These are phyloP conservation scores for Micractinium conductrix DNA, from an alignment of 139 green algal genomes.

Conservation along the genomic window DNA sequence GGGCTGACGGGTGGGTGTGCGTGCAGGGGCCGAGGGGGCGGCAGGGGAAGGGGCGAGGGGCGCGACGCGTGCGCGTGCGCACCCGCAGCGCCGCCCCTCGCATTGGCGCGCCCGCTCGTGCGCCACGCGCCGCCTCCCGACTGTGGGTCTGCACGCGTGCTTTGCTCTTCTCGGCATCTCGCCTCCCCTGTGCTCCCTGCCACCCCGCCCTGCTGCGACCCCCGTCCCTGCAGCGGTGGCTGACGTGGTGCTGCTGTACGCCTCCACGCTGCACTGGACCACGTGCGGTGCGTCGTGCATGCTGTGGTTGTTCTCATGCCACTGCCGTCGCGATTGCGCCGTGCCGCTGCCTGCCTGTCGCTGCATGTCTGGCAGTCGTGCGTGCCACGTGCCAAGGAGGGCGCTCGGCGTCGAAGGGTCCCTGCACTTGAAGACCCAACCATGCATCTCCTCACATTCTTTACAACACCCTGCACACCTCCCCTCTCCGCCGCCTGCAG, in stretches of 20 bases:
- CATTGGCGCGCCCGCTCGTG: not conserved
- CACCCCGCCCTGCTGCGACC: not conserved
- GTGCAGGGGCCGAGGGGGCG: conserved; percentile 47
- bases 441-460: too few relatives aligned
- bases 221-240: conserved; percentile 38
- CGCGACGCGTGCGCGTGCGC: not conserved
- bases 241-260: conserved; percentile 76
- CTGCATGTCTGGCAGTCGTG: not conserved
- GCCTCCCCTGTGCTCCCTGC: not conserved
- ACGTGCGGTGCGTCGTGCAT: conserved; percentile 43
- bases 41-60: not conserved
- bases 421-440: too few relatives aligned
- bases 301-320: not conserved
- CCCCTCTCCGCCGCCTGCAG: conserved; percentile 50
- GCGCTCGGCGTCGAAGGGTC: too few relatives aligned
- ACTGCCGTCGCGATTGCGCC: too few relatives aligned
- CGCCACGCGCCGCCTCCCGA: too few relatives aligned
- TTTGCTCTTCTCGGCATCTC: too few relatives aligned
- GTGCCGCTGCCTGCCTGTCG: not conserved
- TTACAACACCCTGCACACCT: not conserved
- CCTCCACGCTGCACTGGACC: conserved; percentile 72
- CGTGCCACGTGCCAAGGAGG: too few relatives aligned
- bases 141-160: too few relatives aligned
- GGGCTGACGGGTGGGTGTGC: conserved; percentile 49
- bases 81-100: not conserved